These are phyloP conservation scores for Lasiodiplodia gonubiensis DNA, from an alignment of 2,329 filamentous ascomycete species.

Conservation along the genomic window DNA sequence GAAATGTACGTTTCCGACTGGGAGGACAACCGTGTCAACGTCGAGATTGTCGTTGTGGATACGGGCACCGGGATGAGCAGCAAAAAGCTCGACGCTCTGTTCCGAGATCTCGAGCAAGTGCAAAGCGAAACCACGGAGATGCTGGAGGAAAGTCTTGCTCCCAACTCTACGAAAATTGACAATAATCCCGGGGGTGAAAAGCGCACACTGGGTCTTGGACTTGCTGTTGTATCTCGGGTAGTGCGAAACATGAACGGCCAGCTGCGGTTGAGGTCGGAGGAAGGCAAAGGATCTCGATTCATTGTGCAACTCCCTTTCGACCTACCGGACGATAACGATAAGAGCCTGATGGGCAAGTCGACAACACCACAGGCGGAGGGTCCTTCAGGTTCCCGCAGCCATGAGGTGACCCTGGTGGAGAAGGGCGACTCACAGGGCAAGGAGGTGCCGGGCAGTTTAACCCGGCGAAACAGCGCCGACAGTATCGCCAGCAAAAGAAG, in stretches of 20 bases:
- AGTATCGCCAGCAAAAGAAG: conserved; percentile 60
- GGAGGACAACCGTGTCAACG: conserved; percentile 60
- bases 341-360: conserved; percentile 27
- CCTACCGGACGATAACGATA: conserved; percentile 54
- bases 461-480: conserved; percentile 46
- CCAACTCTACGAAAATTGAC: conserved; percentile 40
- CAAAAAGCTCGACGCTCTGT: conserved; percentile 63
- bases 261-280: conserved; percentile 80
- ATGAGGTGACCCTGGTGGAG: conserved; percentile 68
- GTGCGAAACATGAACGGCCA: conserved; percentile 92
- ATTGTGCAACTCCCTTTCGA: conserved; percentile 79
- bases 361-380: conserved; percentile 35
- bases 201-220: conserved; percentile 73
- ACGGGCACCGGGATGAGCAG: conserved; percentile 70
- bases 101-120: conserved; percentile 71
- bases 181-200: conserved; percentile 40
- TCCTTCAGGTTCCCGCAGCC: conserved; percentile 38
- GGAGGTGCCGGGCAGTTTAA: background rate
- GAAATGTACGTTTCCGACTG: conserved; percentile 69
- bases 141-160: conserved; percentile 41
- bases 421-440: conserved; percentile 23
- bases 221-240: conserved; percentile 87
- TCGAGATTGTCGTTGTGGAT: conserved; percentile 79
- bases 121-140: conserved; percentile 49
- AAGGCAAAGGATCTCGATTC: conserved; percentile 81